Conservation (phyloP, 2,329 filamentous ascomycete genomes). For the Colletotrichum tabaci region DNA sequence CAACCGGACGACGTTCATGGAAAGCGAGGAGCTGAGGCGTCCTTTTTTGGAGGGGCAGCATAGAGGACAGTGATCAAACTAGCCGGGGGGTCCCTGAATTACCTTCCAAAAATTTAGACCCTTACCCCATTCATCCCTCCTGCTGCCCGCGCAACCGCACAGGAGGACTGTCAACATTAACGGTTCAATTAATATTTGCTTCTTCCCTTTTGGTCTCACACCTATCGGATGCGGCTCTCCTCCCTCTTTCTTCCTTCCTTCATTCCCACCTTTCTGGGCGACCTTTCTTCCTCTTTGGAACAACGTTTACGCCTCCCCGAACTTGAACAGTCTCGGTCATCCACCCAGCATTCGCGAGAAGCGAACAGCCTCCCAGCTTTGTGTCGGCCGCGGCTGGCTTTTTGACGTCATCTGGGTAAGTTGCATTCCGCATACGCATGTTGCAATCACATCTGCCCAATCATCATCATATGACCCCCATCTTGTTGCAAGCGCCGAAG, state of each 20-base stretch:
- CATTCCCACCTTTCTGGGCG: slow-evolving; percentile 4
- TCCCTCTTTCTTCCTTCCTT: not conserved
- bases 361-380: slow-evolving; percentile 17
- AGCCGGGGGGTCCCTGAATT: slow-evolving; percentile 34
- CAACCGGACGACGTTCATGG: not conserved
- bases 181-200: slow-evolving; percentile 31
- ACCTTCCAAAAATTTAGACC: slow-evolving; percentile 38
- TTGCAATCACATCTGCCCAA: slow-evolving; percentile 26
- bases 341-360: slow-evolving; percentile 11
- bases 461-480: slow-evolving; percentile 17
- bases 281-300: slow-evolving; percentile 15
- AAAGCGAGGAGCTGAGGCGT: slow-evolving; percentile 19
- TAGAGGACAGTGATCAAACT: not conserved
- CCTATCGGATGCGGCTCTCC: slow-evolving; percentile 21
- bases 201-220: slow-evolving; percentile 18
- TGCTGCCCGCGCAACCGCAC: slow-evolving; percentile 41
- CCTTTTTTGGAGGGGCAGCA: slow-evolving; percentile 24
- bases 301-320: slow-evolving; percentile 10
- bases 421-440: slow-evolving; percentile 8
- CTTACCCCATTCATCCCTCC: slow-evolving; percentile 35
- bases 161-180: slow-evolving; percentile 35
- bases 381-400: slow-evolving; percentile 8
- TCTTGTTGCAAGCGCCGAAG: slow-evolving; percentile 11
- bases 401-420: slow-evolving; percentile 42
- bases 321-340: slow-evolving; percentile 5